A percentile compares a stretch with the other conserved stretches of the same genome.
phyloP scores from a whole-genome alignment of 768 basidiomycete genomes.

The Mycena leptocephala region DNA sequence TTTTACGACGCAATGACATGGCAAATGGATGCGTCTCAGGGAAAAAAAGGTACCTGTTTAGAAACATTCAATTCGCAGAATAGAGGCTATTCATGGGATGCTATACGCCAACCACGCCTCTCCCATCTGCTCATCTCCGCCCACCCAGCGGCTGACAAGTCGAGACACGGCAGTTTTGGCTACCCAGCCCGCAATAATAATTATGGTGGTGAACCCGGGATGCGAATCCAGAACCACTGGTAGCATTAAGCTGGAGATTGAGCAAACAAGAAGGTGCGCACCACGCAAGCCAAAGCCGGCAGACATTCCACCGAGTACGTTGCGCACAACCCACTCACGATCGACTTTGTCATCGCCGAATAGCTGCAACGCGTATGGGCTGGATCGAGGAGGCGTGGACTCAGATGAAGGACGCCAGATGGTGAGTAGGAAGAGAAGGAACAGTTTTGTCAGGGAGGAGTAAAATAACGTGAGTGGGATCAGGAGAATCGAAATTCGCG shows the following conservation, averaged over 20 bases:
- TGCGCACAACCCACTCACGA: constrained; percentile 88
- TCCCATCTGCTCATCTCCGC: constrained; percentile 68
- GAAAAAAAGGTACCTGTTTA: background rate
- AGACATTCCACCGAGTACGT: constrained; percentile 89
- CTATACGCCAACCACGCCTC: constrained; percentile 89
- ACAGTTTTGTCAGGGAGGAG: constrained; percentile 88
- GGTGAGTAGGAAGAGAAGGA: constrained; percentile 86
- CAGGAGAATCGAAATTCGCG: constrained; percentile 81
- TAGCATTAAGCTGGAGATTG: background rate
- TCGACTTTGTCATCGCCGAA: constrained; percentile 85
- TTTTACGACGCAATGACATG: background rate
- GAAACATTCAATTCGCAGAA: background rate
- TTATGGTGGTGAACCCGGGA: constrained; percentile 81
- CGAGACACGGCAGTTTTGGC: constrained; percentile 77
- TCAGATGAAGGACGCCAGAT: constrained; percentile 77
- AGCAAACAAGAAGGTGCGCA: constrained; percentile 47
- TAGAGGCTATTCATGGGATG: constrained; percentile 66
- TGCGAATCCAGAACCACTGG: constrained; percentile 86
- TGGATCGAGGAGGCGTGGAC: constrained; percentile 47
- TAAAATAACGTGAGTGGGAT: constrained; percentile 88
- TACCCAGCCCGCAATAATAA: constrained; percentile 83
- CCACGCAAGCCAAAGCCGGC: constrained; percentile 90
- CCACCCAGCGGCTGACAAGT: constrained; percentile 80
- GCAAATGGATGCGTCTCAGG: background rate
- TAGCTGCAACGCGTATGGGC: constrained; percentile 63